Conservation (phyloP, 1,284 basidiomycete species). For the Wallemia hederae region DNA sequence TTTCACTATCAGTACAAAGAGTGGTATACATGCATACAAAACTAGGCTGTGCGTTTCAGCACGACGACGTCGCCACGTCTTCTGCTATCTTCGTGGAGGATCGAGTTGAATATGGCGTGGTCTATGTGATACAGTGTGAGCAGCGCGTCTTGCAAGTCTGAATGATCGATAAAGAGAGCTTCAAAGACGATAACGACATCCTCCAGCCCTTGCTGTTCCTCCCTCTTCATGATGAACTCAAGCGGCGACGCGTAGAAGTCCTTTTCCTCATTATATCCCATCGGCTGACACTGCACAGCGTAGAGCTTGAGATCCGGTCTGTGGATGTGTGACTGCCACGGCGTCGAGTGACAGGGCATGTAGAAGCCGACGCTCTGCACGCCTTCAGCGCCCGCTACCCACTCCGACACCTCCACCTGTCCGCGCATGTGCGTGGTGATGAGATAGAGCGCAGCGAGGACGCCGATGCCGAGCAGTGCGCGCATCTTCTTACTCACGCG, state of each 20-base stretch:
- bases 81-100: background rate
- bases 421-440: slow-evolving; percentile 40
- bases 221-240: background rate
- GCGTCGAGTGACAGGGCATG: slow-evolving; percentile 96
- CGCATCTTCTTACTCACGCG: slow-evolving; percentile 3
- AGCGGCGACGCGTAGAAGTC: background rate
- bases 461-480: slow-evolving; percentile 23
- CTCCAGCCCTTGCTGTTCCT: background rate
- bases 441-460: slow-evolving; percentile 36
- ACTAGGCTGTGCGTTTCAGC: background rate
- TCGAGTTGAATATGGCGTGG: background rate
- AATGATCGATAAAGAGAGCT: background rate
- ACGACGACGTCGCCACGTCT: background rate
- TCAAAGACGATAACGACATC: background rate
- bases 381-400: slow-evolving; percentile 20
- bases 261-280: background rate
- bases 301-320: slow-evolving; percentile 22
- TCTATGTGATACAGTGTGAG: background rate
- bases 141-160: background rate
- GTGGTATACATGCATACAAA: background rate
- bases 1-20: too few species aligned
- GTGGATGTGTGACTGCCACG: slow-evolving; percentile 74
- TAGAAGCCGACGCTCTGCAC: slow-evolving; percentile 42
- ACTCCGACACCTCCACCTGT: slow-evolving; percentile 38
- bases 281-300: background rate